Base-by-base conservation (phyloP, 1,284 basidiomycete species). In the Pyrrhoderma noxium region DNA sequence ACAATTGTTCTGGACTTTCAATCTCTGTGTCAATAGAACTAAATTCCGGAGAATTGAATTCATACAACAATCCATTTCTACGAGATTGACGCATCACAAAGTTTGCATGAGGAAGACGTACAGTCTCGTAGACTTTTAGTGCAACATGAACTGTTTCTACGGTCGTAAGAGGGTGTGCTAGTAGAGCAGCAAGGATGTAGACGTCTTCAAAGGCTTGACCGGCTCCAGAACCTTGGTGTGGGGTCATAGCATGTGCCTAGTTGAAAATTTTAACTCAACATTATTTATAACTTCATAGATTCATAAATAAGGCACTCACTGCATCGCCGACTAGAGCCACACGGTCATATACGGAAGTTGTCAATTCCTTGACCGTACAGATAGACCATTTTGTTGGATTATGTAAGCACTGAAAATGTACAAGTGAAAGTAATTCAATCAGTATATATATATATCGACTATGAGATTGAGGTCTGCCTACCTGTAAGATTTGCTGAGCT, bases 131-230 rank as follows among this genome's bases (percentile, higher is more conserved):
- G 2, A 68, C 62, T 8, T 57, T 19, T 21, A 70, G 59, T 1
- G 61, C 68, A 7, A 49, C 43, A 11, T 58, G 42, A 2, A 68
- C 49, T 4, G 51, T 44, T 9, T 59, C 45, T 2, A 67, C 48
- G 11, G 60, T 67, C 5, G 64, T 62, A 8, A 57, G 27, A 1
- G 56, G 58, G 49, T 66, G 62, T 0, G 64, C 62, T 4, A 69
- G 61, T 14, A 69, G 59, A 3, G 62, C 62, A 1, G 65, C 63
- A 11, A 71, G 62, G 23, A 69, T 58, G 56, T 62, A 66, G 8
- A 61, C 67, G 49, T 71, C 68, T 60, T 70, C 70, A 43, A 70
- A 64, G 0, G 67, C 69, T 56, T 71, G 70, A 0, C 70, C 68
- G 4, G 64, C 70, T 9, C 70, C 69, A 19, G 70, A 66, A 1